Percentiles rank a stretch among this genome's conserved stretches.
Conservation (phyloP, 1,139 yeast genomes). For the Protomyces pachydermus region DNA sequence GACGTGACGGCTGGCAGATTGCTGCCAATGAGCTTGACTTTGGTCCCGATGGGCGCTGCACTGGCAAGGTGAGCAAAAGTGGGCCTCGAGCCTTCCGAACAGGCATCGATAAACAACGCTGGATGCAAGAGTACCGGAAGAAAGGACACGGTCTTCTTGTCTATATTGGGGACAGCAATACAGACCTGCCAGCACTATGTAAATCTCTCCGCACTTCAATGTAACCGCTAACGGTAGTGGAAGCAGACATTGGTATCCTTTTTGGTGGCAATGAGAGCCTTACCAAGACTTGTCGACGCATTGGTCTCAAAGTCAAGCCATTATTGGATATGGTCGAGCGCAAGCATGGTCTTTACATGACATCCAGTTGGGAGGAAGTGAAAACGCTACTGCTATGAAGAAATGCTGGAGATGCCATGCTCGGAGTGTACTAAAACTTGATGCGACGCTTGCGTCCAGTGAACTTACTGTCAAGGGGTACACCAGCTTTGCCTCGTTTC, state of each 20-base stretch:
- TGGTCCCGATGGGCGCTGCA: slow-evolving; percentile 3
- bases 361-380: neutral
- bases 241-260: slow-evolving; percentile 21
- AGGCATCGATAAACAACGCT: slow-evolving; percentile 13
- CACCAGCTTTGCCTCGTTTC: slow-evolving; percentile 73
- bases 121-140: neutral
- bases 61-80: slow-evolving; percentile 19
- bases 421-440: slow-evolving; percentile 49
- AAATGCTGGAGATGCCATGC: neutral
- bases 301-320: neutral
- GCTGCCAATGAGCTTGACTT: slow-evolving; percentile 14
- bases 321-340: neutral
- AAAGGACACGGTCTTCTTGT: neutral
- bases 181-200: slow-evolving; percentile 18
- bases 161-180: slow-evolving; percentile 24
- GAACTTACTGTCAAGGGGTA: slow-evolving; percentile 84
- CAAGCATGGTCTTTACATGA: neutral
- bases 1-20: neutral
- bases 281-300: slow-evolving; percentile 1
- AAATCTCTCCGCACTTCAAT: neutral
- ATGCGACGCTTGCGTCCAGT: slow-evolving; percentile 92
- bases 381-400: neutral
- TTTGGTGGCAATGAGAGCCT: slow-evolving; percentile 13
- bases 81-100: slow-evolving; percentile 10
- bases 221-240: neutral